A percentile compares a stretch with the other conserved stretches of the same genome.
These are phyloP conservation scores for Crataegus laevigata DNA, from an alignment of 306 rosid species.

Conservation along the genomic window DNA sequence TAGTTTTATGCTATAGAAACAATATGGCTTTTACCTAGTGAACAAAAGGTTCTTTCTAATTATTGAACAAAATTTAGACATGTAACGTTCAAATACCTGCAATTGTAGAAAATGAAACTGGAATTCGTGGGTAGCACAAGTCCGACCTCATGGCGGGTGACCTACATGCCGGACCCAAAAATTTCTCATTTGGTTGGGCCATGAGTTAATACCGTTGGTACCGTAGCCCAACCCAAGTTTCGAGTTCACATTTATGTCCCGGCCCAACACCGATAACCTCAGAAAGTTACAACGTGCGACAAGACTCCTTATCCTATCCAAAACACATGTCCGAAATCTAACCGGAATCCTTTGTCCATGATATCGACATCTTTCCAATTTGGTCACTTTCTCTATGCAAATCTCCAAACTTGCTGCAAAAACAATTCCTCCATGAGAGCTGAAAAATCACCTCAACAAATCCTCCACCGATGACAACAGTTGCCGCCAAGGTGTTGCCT, in stretches of 20 bases:
- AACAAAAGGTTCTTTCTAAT: too few relatives aligned
- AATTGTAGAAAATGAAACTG: too few relatives aligned
- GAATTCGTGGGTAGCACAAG: not conserved
- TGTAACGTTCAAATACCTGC: too few relatives aligned
- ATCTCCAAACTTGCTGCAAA: not conserved
- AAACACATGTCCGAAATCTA: not conserved
- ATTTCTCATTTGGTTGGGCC: not conserved
- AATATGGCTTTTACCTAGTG: too few relatives aligned
- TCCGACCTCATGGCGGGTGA: not conserved
- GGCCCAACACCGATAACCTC: not conserved
- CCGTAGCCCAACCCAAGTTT: not conserved
- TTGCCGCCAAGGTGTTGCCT: slow-evolving; percentile 55
- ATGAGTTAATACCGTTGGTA: not conserved
- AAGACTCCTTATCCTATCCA: slow-evolving; percentile 15
- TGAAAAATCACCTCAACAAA: not conserved
- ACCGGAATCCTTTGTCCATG: not conserved
- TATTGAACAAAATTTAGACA: too few relatives aligned
- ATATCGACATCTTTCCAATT: not conserved
- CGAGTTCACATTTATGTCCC: not conserved
- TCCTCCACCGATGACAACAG: slow-evolving; percentile 37
- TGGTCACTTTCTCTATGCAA: slow-evolving; percentile 2
- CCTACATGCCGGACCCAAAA: not conserved
- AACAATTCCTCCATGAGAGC: not conserved
- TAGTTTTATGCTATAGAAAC: too few relatives aligned
- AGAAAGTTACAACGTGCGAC: not conserved